Conservation (phyloP, 106 monocot species). For the Acorus gramineus region DNA sequence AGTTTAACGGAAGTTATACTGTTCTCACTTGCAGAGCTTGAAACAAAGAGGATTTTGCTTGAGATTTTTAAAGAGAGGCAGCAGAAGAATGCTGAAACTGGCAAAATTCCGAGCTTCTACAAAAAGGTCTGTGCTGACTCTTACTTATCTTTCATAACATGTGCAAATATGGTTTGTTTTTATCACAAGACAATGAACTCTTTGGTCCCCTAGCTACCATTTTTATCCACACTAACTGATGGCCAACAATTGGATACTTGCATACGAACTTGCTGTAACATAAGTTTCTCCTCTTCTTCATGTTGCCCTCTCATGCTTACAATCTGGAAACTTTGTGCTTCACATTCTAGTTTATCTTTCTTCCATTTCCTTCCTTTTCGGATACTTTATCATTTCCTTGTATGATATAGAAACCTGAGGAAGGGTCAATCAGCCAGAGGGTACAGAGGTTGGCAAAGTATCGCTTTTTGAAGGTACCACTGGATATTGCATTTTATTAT, state of each 20-base stretch:
- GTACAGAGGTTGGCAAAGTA: slow-evolving; percentile 97
- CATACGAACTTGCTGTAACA: no score
- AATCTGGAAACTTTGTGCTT: no score
- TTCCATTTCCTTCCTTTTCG: slow-evolving; percentile 5
- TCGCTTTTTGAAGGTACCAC: slow-evolving; percentile 79
- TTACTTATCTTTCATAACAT: no score
- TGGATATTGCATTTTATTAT: background rate
- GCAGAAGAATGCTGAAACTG: slow-evolving; percentile 83
- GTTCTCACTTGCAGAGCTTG: slow-evolving; percentile 55
- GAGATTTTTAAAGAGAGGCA: slow-evolving; percentile 97
- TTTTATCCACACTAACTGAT: no score
- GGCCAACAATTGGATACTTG: no score
- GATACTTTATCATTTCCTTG: background rate
- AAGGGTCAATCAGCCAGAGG: slow-evolving; percentile 95
- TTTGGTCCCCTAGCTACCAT: no score
- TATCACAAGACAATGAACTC: no score
- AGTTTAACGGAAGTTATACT: no score
- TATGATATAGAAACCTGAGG: slow-evolving; percentile 83
- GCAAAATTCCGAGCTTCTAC: slow-evolving; percentile 87
- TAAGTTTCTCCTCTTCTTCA: no score
- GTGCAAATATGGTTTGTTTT: no score
- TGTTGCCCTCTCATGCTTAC: no score
- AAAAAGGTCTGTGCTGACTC: slow-evolving; percentile 44
- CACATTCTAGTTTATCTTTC: background rate
- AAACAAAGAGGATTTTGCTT: slow-evolving; percentile 93